Conservation (phyloP, 441 rosid genomes). For the Aleurites moluccanus region DNA sequence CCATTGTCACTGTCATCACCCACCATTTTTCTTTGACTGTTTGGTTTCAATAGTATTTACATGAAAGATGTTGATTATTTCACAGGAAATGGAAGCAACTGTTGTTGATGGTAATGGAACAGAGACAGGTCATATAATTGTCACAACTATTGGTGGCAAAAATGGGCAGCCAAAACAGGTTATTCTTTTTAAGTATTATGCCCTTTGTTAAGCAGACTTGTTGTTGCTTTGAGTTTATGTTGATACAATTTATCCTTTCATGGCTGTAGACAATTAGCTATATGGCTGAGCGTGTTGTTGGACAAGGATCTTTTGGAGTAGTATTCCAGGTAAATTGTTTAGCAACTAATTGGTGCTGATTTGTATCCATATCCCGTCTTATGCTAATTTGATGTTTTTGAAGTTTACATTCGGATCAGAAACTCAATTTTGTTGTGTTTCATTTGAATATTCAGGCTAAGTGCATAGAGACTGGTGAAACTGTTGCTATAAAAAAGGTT, state of each 20-base stretch:
- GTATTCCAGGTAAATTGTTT: constrained; percentile 58
- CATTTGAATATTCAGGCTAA: constrained; percentile 47
- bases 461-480: constrained; percentile 68
- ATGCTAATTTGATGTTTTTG: neutral
- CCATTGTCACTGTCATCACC: neutral
- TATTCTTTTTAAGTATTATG: neutral
- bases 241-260: constrained; percentile 11
- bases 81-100: constrained; percentile 66
- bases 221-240: neutral
- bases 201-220: neutral
- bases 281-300: constrained; percentile 81
- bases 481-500: constrained; percentile 74
- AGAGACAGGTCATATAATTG: constrained; percentile 70
- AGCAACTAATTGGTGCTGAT: neutral
- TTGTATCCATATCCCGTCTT: neutral
- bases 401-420: neutral
- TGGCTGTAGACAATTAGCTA: constrained; percentile 64
- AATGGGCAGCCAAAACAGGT: constrained; percentile 77
- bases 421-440: constrained; percentile 4
- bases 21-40: neutral
- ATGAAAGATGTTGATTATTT: constrained; percentile 17
- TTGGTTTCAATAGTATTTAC: constrained; percentile 2
- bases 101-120: constrained; percentile 62
- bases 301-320: constrained; percentile 72
- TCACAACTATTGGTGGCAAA: constrained; percentile 69